Conservation (phyloP, 306 rosid species). For the Ammopiptanthus mongolicus region DNA sequence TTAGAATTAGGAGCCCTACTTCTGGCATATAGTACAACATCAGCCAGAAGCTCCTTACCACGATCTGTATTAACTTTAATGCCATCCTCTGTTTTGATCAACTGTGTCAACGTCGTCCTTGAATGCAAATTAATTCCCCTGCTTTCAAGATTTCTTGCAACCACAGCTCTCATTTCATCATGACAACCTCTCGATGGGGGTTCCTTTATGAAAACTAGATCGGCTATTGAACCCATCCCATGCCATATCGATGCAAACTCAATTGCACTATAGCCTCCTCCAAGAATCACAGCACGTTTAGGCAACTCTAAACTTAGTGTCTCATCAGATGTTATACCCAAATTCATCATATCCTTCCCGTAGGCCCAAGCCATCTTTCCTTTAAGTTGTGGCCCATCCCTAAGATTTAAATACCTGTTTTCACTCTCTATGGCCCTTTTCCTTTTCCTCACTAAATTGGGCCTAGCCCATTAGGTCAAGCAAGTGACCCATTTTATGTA, state of each 20-base stretch:
- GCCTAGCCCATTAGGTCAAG: too few species aligned
- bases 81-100: constrained; percentile 75
- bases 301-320: constrained; percentile 95
- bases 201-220: constrained; percentile 80
- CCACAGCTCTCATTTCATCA: constrained; percentile 96
- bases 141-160: constrained; percentile 90
- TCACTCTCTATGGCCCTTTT: too few species aligned
- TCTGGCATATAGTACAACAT: constrained; percentile 89
- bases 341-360: too few species aligned
- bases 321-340: constrained; percentile 91
- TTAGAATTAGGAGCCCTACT: constrained; percentile 91
- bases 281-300: constrained; percentile 77
- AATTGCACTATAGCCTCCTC: constrained; percentile 93
- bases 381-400: too few species aligned
- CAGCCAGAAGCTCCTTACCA: constrained; percentile 82
- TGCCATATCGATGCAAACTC: constrained; percentile 97
- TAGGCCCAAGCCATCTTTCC: too few species aligned
- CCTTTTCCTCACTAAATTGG: too few species aligned
- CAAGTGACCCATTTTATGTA: too few species aligned
- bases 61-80: constrained; percentile 84
- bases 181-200: constrained; percentile 96
- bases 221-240: constrained; percentile 82
- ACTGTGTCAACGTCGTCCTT: constrained; percentile 61
- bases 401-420: too few species aligned
- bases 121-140: constrained; percentile 89